Conservation (phyloP, 2,329 filamentous ascomycete species). For the Fusarium verticillioides region DNA sequence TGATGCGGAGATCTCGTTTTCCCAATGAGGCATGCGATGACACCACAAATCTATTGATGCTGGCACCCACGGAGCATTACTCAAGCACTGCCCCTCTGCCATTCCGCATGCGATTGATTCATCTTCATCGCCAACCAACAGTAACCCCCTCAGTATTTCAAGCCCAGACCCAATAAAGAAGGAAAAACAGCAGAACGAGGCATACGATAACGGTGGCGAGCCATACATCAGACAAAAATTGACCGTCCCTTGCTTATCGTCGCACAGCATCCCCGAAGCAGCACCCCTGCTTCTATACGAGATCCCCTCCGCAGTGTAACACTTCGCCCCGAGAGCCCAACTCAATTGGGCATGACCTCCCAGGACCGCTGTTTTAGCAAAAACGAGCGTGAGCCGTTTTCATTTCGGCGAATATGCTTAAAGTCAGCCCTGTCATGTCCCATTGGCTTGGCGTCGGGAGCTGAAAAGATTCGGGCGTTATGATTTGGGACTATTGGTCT, state of each 20-base stretch:
- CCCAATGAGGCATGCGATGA: background rate
- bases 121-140: background rate
- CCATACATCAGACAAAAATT: no score
- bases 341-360: background rate
- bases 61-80: no score
- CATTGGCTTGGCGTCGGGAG: background rate
- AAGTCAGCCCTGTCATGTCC: background rate
- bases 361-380: background rate
- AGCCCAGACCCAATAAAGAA: background rate
- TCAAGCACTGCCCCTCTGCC: background rate
- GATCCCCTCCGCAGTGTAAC: background rate
- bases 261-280: background rate
- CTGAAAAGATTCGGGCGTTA: background rate
- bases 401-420: background rate
- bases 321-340: background rate
- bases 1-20: no score
- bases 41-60: no score
- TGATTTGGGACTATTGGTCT: background rate
- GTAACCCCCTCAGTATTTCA: accelerated
- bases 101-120: no score
- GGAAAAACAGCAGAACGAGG: background rate
- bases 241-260: background rate
- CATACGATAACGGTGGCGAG: background rate
- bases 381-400: background rate
- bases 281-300: background rate